These are phyloP conservation scores for Thamnidium elegans DNA, from an alignment of 192 early-diverging fungal genomes.

Conservation along the genomic window DNA sequence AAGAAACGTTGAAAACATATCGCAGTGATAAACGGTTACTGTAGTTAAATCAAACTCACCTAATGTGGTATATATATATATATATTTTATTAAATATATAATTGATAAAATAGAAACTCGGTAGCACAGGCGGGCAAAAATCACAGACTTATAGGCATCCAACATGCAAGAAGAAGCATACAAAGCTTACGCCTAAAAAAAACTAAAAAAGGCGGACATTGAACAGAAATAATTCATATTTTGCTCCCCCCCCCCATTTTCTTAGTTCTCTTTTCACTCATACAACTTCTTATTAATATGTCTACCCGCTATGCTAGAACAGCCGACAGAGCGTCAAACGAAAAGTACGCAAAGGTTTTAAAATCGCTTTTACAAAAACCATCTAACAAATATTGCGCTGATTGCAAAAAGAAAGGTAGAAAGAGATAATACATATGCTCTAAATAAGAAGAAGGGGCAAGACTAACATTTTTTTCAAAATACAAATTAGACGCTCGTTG, in stretches of 20 bases:
- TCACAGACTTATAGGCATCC: no score
- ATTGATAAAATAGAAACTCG: no score
- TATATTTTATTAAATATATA: no score
- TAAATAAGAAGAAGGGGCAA: no score
- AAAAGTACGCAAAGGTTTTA: constrained; percentile 67
- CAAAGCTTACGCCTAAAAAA: no score
- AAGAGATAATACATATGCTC: no score
- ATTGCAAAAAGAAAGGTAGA: constrained; percentile 76
- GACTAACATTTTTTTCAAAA: constrained; percentile 6
- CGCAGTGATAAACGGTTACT: no score
- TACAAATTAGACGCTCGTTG: constrained; percentile 61
- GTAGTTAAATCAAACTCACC: no score
- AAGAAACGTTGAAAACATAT: no score
- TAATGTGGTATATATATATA: no score
- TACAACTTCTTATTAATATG: constrained; percentile 34
- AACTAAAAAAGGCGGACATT: background rate
- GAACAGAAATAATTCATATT: background rate
- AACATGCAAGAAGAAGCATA: no score
- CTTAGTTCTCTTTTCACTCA: constrained; percentile 4
- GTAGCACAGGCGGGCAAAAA: no score
- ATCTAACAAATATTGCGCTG: constrained; percentile 75
- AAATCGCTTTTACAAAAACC: constrained; percentile 66
- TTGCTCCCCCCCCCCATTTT: background rate
- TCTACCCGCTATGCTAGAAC: constrained; percentile 64
- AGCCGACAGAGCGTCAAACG: constrained; percentile 66